phyloP scores from a whole-genome alignment of 106 monocot species.

The Iris macrosiphon region DNA sequence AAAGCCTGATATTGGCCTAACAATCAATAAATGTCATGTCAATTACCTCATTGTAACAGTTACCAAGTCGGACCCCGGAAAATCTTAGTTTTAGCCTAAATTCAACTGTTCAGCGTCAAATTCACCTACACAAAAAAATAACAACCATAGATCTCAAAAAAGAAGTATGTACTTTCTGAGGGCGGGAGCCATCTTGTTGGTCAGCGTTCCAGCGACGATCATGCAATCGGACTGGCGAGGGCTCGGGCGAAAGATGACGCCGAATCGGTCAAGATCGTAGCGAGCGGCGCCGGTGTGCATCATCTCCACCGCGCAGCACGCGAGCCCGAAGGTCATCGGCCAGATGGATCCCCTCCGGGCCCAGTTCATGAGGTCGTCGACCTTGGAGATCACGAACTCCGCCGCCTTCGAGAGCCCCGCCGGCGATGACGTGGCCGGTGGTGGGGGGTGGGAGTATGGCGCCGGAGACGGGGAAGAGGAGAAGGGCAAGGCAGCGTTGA shows the following conservation, averaged over 20 bases:
- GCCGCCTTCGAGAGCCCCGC: conserved; percentile 77
- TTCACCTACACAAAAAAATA: too few relatives aligned
- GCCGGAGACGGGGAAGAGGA: conserved; percentile 43
- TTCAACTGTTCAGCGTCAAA: too few relatives aligned
- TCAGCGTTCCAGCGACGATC: conserved; percentile 98
- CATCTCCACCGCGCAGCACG: conserved; percentile 99
- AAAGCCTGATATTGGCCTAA: too few relatives aligned
- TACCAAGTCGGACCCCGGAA: too few relatives aligned
- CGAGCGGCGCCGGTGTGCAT: conserved; percentile 94
- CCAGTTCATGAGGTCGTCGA: conserved; percentile 97
- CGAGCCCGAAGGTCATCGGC: conserved; percentile 96
- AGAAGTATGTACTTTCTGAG: conserved; percentile 96
- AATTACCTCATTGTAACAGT: too few relatives aligned
- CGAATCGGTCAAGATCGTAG: conserved; percentile 94
- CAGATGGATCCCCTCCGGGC: conserved; percentile 85
- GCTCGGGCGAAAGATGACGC: conserved; percentile 93
- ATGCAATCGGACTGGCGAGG: conserved; percentile 98
- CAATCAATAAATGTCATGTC: too few relatives aligned
- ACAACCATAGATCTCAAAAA: too few relatives aligned
- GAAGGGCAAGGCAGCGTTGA: conserved; percentile 16
- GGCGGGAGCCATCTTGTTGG: conserved; percentile 91
- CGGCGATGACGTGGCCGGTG: conserved; percentile 47
- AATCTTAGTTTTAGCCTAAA: too few relatives aligned
- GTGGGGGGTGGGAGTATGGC: conserved; percentile 27
- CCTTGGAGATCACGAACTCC: conserved; percentile 96